phyloP scores from a whole-genome alignment of 306 rosid species.

The Canavalia gladiata region DNA sequence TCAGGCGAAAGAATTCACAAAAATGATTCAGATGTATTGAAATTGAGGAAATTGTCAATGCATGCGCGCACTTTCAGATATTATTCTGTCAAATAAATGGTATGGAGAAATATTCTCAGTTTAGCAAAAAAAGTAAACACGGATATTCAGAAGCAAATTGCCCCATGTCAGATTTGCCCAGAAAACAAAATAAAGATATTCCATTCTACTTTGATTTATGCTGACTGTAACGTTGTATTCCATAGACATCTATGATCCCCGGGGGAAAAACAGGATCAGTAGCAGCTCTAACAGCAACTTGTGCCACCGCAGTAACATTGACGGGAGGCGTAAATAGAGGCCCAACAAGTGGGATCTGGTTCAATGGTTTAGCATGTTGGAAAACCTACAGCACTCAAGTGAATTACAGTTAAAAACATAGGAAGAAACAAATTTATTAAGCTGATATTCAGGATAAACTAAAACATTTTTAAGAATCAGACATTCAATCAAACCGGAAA shows the following conservation, averaged over 20 bases:
- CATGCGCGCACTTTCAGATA: conserved; percentile 41
- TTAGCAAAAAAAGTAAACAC: conserved; percentile 28
- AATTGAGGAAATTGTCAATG: conserved; percentile 36
- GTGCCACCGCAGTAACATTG: conserved; percentile 76
- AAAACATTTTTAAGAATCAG: conserved; percentile 10
- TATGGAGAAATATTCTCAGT: conserved; percentile 34
- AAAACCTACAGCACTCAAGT: conserved; percentile 66
- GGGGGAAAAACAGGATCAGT: conserved; percentile 97
- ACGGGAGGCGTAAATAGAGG: conserved; percentile 93
- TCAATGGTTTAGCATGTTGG: conserved; percentile 69
- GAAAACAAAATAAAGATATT: not conserved
- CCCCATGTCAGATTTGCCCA: conserved; percentile 41
- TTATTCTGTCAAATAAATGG: conserved; percentile 46
- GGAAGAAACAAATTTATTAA: conserved; percentile 19
- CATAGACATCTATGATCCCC: conserved; percentile 76
- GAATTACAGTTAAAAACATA: conserved; percentile 24
- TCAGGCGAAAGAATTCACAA: not conserved
- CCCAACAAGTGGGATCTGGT: conserved; percentile 84
- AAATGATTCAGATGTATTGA: conserved; percentile 24
- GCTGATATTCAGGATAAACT: conserved; percentile 31
- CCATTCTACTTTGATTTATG: conserved; percentile 58
- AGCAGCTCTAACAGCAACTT: conserved; percentile 95
- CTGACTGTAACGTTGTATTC: conserved; percentile 83
- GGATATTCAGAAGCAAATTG: conserved; percentile 36
- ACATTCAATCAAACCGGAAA: not conserved